phyloP scores from a whole-genome alignment of 1,139 yeast genomes.

The Hyphopichia pseudoburtonii region DNA sequence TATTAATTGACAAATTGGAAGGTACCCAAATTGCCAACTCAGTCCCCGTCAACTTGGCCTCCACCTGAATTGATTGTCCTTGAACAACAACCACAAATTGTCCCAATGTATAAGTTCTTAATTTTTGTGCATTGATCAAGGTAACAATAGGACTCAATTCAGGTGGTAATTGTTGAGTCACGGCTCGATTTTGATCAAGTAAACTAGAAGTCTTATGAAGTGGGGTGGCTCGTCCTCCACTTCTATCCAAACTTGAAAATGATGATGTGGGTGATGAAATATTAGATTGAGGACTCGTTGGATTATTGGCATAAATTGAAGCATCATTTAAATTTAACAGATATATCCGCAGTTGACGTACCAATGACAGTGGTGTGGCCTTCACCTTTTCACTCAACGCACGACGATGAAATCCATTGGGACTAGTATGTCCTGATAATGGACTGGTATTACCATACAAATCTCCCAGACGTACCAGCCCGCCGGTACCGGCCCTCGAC shows the following conservation, averaged over 20 bases:
- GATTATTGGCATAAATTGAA: background rate
- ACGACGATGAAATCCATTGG: constrained; percentile 9
- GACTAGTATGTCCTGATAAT: background rate
- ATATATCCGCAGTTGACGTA: constrained; percentile 36
- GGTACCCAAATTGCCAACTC: constrained; percentile 53
- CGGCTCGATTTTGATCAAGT: constrained; percentile 18
- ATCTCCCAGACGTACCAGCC: constrained; percentile 1
- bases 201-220: background rate
- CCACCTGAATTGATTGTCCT: constrained; percentile 26
- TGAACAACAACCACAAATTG: constrained; percentile 24
- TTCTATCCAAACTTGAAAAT: no score
- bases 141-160: constrained; percentile 44
- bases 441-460: background rate
- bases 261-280: constrained; percentile 11
- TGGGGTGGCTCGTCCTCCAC: no score
- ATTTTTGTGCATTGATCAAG: constrained; percentile 41
- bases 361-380: constrained; percentile 40
- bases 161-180: constrained; percentile 32
- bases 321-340: constrained; percentile 11
- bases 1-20: constrained; percentile 16
- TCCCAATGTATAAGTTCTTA: constrained; percentile 40
- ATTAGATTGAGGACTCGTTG: background rate
- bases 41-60: constrained; percentile 50
- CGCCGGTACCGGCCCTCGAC: constrained; percentile 3
- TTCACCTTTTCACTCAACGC: constrained; percentile 29